Evolutionary conservation across 345 rosid species (phyloP).

Genomic region (Gossypioides kirkii): DNA sequence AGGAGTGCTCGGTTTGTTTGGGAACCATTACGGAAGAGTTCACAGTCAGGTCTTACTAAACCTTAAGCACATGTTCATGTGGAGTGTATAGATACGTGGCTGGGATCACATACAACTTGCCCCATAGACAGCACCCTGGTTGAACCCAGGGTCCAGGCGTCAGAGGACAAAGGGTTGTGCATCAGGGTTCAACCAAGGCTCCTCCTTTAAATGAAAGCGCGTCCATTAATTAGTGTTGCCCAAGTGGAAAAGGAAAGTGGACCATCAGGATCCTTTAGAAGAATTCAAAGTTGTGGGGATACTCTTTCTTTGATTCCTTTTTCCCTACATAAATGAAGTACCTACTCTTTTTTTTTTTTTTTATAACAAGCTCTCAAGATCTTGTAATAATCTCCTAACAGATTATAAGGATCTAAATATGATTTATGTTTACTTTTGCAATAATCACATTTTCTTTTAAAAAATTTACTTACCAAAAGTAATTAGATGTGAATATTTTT

Average conservation of each 20-base stretch:
- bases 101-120: conserved; percentile 39
- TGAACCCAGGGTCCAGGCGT: conserved; percentile 22
- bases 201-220: conserved; percentile 3
- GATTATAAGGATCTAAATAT: not conserved
- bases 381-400: not conserved
- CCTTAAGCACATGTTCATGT: conserved; percentile 46
- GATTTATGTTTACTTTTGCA: no score
- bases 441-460: not conserved
- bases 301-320: not conserved
- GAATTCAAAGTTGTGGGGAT: conserved; percentile 17
- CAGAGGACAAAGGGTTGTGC: not conserved
- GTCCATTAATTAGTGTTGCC: not conserved
- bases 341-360: not conserved
- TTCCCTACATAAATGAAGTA: not conserved
- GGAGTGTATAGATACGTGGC: conserved; percentile 48
- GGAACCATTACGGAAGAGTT: conserved; percentile 30
- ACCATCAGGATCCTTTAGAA: not conserved
- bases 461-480: not conserved
- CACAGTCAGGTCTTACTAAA: conserved; percentile 36
- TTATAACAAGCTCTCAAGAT: not conserved
- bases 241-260: conserved; percentile 9
- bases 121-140: conserved; percentile 41
- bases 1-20: conserved; percentile 47
- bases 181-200: conserved; percentile 14
- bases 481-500: not conserved